Evolutionary conservation across 495 filamentous ascomycete species (phyloP).

Genomic region (Xylaria bambusicola): DNA sequence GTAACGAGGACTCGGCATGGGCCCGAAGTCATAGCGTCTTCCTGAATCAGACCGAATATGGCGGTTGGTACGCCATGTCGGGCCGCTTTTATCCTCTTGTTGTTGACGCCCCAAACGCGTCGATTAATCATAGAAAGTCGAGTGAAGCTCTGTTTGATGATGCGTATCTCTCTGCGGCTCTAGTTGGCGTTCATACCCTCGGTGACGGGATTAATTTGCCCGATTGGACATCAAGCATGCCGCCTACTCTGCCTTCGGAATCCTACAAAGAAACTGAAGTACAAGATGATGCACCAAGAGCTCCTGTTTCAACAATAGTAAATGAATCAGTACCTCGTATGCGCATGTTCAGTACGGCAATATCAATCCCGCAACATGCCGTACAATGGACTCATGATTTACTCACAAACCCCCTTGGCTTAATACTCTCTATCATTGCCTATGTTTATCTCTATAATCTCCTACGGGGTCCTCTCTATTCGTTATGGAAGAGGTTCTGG

Average conservation of each 20-base stretch:
- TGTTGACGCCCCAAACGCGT: conserved; percentile 68
- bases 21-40: conserved; percentile 70
- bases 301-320: conserved; percentile 22
- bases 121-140: conserved; percentile 64
- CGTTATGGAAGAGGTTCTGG: conserved; percentile 18
- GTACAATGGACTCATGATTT: conserved; percentile 43
- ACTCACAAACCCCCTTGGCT: conserved; percentile 48
- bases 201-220: conserved; percentile 30
- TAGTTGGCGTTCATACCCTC: conserved; percentile 52
- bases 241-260: conserved; percentile 27
- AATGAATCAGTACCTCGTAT: too few species aligned
- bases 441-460: conserved; percentile 35
- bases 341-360: too few species aligned
- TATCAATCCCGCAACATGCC: conserved; percentile 42
- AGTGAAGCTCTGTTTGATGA: conserved; percentile 31
- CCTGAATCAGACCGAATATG: conserved; percentile 79
- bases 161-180: conserved; percentile 35
- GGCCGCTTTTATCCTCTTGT: conserved; percentile 84
- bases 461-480: conserved; percentile 33
- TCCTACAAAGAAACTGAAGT: conserved; percentile 22
- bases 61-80: conserved; percentile 93
- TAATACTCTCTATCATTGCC: conserved; percentile 42
- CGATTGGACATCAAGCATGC: conserved; percentile 23
- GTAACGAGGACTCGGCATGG: conserved; percentile 55
- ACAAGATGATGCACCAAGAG: conserved; percentile 21